Evolutionary conservation across 768 basidiomycete species (phyloP), one percentile per base, ranked within the genome.

Genomic region (Candolleomyces aberdarensis): DNA sequence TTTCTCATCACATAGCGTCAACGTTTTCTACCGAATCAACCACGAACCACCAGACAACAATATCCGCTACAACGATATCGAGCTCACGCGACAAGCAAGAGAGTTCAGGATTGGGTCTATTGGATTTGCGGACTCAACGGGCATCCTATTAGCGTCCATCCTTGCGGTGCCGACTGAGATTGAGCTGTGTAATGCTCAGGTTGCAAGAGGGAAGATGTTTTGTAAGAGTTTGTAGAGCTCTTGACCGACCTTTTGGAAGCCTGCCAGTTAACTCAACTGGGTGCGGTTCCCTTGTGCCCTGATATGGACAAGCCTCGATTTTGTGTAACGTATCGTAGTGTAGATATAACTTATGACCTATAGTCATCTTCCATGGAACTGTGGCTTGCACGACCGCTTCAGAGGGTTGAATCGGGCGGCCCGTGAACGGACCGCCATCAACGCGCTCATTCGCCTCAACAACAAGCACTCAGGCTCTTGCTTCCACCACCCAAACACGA

Each of bases 31-130:
- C 72, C 85, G 83, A 46, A 80, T 95, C 59, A 94, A 92, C 59
- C 90, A 91, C 64, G 90, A 91, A 65, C 78, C 76, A 3, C 82
- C 80, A 6, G 79, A 83, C 61, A 71, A 80, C 5, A 72, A 75
- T 31, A 72, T 76, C 17, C 60, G 60, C 46, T 73, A 72, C 55
- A 76, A 80, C 59, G 82, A 86, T 63, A 67, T 76, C 43, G 89
- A 89, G 68, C 80, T 84, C 43, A 78, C 81, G 29, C 80, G 83
- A 68, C 92, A 94, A 70, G 90, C 91, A 68, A 82, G 86, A 49
- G 94, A 95, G 74, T 95, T 94, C 76, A 87, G 86, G 79, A 96
- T 96, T 57, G 93, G 93, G 6, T 90, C 90, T 3, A 87, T 96
- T 49, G 94, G 94, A 1, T 88, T 95, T 61, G 80, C 92, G 6